Evolutionary conservation across 306 rosid species (phyloP), one percentile per base, ranked within the genome.

Genomic region (Begonia loranthoides): DNA sequence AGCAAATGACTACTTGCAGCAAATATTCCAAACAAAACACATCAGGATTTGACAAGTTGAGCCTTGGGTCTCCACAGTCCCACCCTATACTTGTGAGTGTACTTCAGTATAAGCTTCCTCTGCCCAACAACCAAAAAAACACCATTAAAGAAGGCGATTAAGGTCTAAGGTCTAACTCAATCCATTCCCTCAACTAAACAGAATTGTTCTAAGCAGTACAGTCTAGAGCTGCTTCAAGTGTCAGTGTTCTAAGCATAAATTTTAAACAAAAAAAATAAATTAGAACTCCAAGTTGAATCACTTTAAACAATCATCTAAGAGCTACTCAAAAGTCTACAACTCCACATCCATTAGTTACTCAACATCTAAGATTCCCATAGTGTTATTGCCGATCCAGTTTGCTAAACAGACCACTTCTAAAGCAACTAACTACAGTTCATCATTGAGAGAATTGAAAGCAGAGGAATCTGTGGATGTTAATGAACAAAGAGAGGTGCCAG

Each of bases 61-160:
- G 77, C 81, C 33, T 66, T 79, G 41, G 95, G 97, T 69, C 84
- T 81, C 95, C 95, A 88, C 10, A 84, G 73, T 71, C 97, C 95
- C 44, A 84, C 73, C 74, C 84, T 67, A 69, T 79, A 88, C 76
- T 88, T 84, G 76, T 88, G 95, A 46, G 79, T 50, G 50, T 79
- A 70, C 61, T 71, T 77, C 78, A 88, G 63, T 61, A 88, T 84
- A 68, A 88, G 70, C 83, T 88, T 84, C 77, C 95, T 84, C 87
- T 84, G 87, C 57, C 68, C 66, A 46, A 44, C 57, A 28, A 56
- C 36, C 47, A 3, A 45, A 63, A 34, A 28, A 28, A 28, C 36
- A 4, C 36, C 36, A 28, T 28, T 28, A 28, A 28, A 28, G 9
- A 28, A 3, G 36, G 36, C 36, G 46, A 56, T 38, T 28, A 39